Conservation (phyloP, 495 filamentous ascomycete species). For the Neurospora intermedia region DNA sequence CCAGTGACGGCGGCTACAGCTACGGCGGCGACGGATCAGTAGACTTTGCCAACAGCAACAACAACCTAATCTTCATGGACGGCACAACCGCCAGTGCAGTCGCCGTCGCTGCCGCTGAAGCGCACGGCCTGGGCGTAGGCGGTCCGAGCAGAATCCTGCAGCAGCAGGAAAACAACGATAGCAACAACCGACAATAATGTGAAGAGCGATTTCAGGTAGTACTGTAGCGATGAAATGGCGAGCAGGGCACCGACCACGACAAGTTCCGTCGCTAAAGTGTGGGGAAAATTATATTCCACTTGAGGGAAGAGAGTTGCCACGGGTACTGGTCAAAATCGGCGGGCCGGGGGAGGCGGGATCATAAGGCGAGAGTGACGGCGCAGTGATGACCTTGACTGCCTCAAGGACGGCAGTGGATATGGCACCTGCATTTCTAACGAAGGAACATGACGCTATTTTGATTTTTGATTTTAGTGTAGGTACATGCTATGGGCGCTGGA, state of each 20-base stretch:
- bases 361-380: too few relatives aligned
- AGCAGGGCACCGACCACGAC: too few relatives aligned
- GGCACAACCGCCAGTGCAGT: not conserved
- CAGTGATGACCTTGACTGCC: too few relatives aligned
- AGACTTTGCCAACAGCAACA: not conserved
- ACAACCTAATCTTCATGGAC: not conserved
- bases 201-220: not conserved
- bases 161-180: too few relatives aligned
- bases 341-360: too few relatives aligned
- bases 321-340: too few relatives aligned
- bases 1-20: not conserved
- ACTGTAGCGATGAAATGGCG: not conserved
- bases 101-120: not conserved
- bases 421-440: not conserved
- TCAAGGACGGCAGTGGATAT: too few relatives aligned
- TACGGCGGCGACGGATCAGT: not conserved
- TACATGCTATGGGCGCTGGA: not conserved
- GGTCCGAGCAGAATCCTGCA: not conserved
- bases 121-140: not conserved
- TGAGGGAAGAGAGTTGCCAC: too few relatives aligned
- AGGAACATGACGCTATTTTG: not conserved
- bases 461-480: not conserved
- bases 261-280: too few relatives aligned
- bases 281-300: too few relatives aligned
- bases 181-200: not conserved